A percentile compares a stretch with the other conserved stretches of the same genome.
Conservation (phyloP, 1,284 basidiomycete genomes). For the Cronartium ribicola region DNA sequence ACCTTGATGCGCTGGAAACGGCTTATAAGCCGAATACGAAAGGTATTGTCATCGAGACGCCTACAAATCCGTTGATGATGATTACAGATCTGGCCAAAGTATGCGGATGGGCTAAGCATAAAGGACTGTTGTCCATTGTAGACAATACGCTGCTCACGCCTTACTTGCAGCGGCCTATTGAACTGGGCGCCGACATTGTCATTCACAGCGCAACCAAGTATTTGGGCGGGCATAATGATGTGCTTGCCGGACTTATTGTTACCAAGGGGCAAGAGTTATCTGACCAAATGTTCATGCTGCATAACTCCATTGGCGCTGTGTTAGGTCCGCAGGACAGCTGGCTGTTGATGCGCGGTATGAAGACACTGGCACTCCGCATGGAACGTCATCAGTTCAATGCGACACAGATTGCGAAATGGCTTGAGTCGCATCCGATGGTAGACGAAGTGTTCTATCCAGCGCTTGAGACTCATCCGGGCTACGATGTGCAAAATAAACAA, state of each 20-base stretch:
- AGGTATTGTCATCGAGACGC: constrained; percentile 85
- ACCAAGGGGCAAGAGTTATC: constrained; percentile 87
- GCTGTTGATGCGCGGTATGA: constrained; percentile 88
- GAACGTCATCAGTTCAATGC: constrained; percentile 86
- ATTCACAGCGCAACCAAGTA: constrained; percentile 99
- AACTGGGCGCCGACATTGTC: constrained; percentile 92
- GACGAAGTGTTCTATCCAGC: constrained; percentile 95
- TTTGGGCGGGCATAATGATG: constrained; percentile 93
- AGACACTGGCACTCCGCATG: constrained; percentile 95
- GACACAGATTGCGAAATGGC: constrained; percentile 72
- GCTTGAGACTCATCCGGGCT: constrained; percentile 72
- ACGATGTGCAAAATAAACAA: constrained; percentile 80
- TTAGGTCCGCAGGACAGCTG: constrained; percentile 94
- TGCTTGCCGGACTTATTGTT: constrained; percentile 93
- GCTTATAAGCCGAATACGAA: constrained; percentile 66
- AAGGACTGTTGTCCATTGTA: constrained; percentile 73
- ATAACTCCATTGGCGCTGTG: constrained; percentile 97
- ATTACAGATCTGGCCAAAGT: constrained; percentile 84
- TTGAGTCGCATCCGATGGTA: constrained; percentile 77
- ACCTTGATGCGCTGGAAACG: constrained; percentile 63
- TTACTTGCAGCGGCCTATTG: constrained; percentile 89
- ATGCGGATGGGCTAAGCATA: constrained; percentile 72
- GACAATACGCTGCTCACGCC: constrained; percentile 99
- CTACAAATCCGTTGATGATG: constrained; percentile 95
- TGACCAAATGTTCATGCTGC: constrained; percentile 82